Evolutionary conservation across 1,284 basidiomycete species (phyloP).

Genomic region (Puccinia polysora): DNA sequence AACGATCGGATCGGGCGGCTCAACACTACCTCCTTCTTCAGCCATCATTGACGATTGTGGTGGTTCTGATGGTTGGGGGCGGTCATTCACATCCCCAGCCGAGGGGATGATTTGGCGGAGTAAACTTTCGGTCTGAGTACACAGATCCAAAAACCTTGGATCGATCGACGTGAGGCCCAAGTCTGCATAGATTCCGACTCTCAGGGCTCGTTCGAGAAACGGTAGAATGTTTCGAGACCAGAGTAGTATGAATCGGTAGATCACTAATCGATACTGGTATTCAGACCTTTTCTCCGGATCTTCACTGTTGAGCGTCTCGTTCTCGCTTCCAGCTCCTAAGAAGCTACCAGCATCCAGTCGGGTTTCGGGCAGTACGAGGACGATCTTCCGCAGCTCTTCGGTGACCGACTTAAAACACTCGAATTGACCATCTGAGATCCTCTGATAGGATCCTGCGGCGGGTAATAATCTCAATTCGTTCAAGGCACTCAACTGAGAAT

Average conservation of each 20-base stretch:
- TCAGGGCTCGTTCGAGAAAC: conserved; percentile 14
- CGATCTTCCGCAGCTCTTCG: conserved; percentile 1
- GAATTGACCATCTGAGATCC: background rate
- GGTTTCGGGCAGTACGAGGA: background rate
- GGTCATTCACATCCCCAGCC: too few species aligned
- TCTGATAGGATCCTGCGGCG: background rate
- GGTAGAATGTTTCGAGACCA: conserved; percentile 17
- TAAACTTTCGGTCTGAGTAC: background rate
- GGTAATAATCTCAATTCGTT: conserved; percentile 35
- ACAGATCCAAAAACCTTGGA: background rate
- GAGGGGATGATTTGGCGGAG: background rate
- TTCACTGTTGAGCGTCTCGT: too few species aligned
- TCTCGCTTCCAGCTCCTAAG: too few species aligned
- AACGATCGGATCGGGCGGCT: too few species aligned
- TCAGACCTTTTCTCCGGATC: background rate
- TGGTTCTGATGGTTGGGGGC: too few species aligned
- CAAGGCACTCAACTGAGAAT: conserved; percentile 23
- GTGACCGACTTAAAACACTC: background rate
- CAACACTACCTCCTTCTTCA: too few species aligned
- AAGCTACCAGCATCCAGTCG: too few species aligned
- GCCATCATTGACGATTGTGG: too few species aligned
- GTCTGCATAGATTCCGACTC: conserved; percentile 20
- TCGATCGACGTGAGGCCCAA: background rate
- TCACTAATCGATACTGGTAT: background rate
- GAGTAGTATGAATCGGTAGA: conserved; percentile 4